These are phyloP conservation scores for Cenococcum geophilum DNA, from an alignment of 495 filamentous ascomycete genomes.

Conservation along the genomic window DNA sequence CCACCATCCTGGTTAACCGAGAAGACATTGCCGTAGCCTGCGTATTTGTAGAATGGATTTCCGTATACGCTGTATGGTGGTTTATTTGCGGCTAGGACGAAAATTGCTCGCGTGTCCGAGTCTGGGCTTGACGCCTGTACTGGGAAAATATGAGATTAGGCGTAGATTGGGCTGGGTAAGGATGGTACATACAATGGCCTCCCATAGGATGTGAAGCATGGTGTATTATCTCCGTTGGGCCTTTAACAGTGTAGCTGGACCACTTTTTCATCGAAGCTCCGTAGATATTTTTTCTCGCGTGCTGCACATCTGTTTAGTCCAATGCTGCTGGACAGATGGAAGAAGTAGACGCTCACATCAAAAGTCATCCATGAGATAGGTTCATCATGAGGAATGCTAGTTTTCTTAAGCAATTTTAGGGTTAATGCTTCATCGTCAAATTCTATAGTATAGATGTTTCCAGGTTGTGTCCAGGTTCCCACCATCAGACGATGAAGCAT, in stretches of 20 bases:
- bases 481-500: constrained; percentile 79
- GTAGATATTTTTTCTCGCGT: constrained; percentile 75
- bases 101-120: constrained; percentile 80
- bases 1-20: constrained; percentile 56
- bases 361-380: constrained; percentile 90
- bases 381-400: constrained; percentile 70
- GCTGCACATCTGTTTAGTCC: constrained; percentile 43
- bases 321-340: neutral
- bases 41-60: constrained; percentile 81
- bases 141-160: constrained; percentile 35
- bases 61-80: constrained; percentile 75
- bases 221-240: constrained; percentile 71
- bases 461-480: constrained; percentile 77
- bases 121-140: constrained; percentile 59
- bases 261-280: constrained; percentile 86
- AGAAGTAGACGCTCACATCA: constrained; percentile 49
- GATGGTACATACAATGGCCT: constrained; percentile 49
- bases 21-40: constrained; percentile 73
- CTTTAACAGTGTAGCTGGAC: constrained; percentile 70
- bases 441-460: constrained; percentile 75
- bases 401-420: constrained; percentile 67
- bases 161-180: neutral
- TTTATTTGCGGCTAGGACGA: constrained; percentile 68
- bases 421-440: constrained; percentile 74
- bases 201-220: constrained; percentile 65